Evolutionary conservation across 2,329 filamentous ascomycete genomes (phyloP), one percentile per base, ranked within the genome.

Genomic region (Chalaropsis thielavioides): DNA sequence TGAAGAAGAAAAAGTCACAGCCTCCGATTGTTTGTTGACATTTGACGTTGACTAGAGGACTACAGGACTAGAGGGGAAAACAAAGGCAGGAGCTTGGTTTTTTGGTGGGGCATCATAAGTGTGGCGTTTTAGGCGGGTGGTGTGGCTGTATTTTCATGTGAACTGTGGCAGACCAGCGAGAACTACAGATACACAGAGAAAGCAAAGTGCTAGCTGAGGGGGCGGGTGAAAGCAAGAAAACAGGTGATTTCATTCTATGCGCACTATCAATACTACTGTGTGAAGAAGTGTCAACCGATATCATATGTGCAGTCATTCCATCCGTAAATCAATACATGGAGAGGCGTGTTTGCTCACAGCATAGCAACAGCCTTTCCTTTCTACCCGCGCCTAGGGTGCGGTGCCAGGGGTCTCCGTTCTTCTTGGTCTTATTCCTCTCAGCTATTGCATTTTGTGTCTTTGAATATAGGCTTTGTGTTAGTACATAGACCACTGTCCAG

Each of bases 401-500:
- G n/a, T n/a, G n/a, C n/a, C n/a, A n/a, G n/a, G n/a, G n/a, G n/a
- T n/a, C 15, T 15, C 13, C 24, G 0, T 35, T 10, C 43, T 51
- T 15, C 24, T 44, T 59, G 27, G n/a, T 38, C 46, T 60, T 41
- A 13, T 64, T 13, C 63, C 31, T 35, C 22, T 59, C 44, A 22
- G 64, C 38, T 59, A 66, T 59, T 27, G 40, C 43, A 24, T 56
- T 63, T 51, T 66, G 56, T 63, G 44, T n/a, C 56, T 43, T n/a
- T 41, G 56, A 56, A 59, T 51, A 22, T 46, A 46, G 59, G 54
- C 35, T 58, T 61, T 31, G 58, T 67, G 59, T 64, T 67, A 67
- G 62, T 67, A 67, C 65, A 67, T 67, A 64, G 65, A 67, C 65
- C 65, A 67, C 58, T 67, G 65, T 44, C 49, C 65, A 67, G 65